These are phyloP conservation scores for Massariosphaeria phaeospora DNA, from an alignment of 495 filamentous ascomycete genomes.

Conservation along the genomic window DNA sequence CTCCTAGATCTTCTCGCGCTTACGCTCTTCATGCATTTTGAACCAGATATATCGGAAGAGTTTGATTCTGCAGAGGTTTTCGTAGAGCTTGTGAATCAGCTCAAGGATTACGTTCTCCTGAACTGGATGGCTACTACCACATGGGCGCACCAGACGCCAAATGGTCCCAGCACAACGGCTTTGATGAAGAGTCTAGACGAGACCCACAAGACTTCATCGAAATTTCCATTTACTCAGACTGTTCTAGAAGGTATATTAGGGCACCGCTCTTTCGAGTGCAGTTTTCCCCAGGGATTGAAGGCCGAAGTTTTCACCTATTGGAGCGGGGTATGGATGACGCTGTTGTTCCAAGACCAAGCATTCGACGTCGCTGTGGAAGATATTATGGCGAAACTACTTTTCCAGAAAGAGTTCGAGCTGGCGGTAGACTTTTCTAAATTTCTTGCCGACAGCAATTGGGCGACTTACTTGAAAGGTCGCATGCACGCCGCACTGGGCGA, in stretches of 20 bases:
- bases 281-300: constrained; percentile 5
- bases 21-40: constrained; percentile 73
- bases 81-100: constrained; percentile 56
- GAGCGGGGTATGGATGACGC: constrained; percentile 35
- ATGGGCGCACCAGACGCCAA: constrained; percentile 18
- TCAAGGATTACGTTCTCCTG: constrained; percentile 72
- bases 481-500: constrained; percentile 69
- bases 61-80: constrained; percentile 68
- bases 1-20: constrained; percentile 80
- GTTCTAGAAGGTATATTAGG: constrained; percentile 30
- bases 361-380: constrained; percentile 45
- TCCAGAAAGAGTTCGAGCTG: constrained; percentile 34
- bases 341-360: constrained; percentile 15
- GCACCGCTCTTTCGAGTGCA: constrained; percentile 8
- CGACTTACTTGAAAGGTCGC: constrained; percentile 81
- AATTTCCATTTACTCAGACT: constrained; percentile 23
- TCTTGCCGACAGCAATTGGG: constrained; percentile 49
- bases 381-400: constrained; percentile 53
- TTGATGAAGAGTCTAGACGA: constrained; percentile 12
- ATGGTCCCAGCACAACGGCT: constrained; percentile 8
- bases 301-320: constrained; percentile 37
- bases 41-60: constrained; percentile 59
- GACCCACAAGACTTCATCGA: background rate
- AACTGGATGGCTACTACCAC: constrained; percentile 60
- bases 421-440: constrained; percentile 28